phyloP scores from a whole-genome alignment of 2,329 filamentous ascomycete genomes.

The Ilyonectria robusta region DNA sequence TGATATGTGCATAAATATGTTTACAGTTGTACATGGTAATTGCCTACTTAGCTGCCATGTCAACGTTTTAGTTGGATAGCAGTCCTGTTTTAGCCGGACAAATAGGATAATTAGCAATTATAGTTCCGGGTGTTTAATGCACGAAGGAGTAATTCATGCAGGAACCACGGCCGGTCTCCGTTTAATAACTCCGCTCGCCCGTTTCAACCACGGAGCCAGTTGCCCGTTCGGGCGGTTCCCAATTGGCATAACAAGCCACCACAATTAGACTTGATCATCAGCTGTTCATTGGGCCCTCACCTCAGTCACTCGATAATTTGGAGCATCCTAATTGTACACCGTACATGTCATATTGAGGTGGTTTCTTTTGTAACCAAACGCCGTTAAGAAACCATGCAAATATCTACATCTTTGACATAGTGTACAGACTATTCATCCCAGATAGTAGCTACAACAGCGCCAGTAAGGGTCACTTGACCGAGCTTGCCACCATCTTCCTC shows the following conservation, averaged over 20 bases:
- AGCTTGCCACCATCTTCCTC: slow-evolving; percentile 43
- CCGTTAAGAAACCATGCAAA: too few relatives aligned
- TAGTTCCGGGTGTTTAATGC: background rate
- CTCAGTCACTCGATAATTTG: too few relatives aligned
- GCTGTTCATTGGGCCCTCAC: too few relatives aligned
- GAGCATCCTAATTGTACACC: too few relatives aligned
- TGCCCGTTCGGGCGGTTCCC: too few relatives aligned
- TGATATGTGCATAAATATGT: too few relatives aligned
- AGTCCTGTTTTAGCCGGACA: background rate
- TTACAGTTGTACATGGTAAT: too few relatives aligned
- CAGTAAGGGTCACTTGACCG: slow-evolving; percentile 35
- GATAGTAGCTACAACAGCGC: slow-evolving; percentile 36
- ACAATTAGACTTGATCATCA: too few relatives aligned
- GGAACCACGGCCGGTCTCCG: background rate
- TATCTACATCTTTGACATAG: background rate
- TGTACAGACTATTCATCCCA: slow-evolving; percentile 39
- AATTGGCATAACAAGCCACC: too few relatives aligned
- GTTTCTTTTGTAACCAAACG: background rate
- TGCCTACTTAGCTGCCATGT: background rate
- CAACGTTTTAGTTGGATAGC: background rate
- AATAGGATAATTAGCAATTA: background rate
- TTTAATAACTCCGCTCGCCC: background rate
- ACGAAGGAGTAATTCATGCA: background rate
- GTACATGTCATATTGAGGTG: background rate
- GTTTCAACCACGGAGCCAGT: background rate